Conservation (phyloP, 306 rosid species). For the barrel medic (Medicago truncatula) region DNA sequence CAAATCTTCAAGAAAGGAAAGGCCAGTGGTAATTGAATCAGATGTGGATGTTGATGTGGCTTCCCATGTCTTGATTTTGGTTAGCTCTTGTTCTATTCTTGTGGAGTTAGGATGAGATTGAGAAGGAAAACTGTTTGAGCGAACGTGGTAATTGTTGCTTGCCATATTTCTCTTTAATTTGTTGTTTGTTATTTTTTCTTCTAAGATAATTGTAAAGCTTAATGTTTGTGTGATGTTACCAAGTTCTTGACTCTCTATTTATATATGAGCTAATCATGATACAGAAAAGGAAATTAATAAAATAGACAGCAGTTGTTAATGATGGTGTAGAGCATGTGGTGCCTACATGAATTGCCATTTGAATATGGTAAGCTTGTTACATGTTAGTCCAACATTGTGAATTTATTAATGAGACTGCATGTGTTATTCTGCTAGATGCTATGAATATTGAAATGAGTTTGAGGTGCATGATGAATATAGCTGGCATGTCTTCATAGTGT, state of each 20-base stretch:
- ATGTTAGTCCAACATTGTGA: constrained; percentile 43
- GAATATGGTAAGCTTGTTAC: constrained; percentile 38
- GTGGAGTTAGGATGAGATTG: constrained; percentile 64
- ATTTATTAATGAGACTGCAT: constrained; percentile 16
- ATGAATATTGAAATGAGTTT: not conserved
- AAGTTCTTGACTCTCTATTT: constrained; percentile 25
- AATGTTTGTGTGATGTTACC: constrained; percentile 25
- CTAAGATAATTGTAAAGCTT: not conserved
- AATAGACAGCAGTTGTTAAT: not conserved
- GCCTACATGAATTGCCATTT: constrained; percentile 35
- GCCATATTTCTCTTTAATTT: constrained; percentile 46
- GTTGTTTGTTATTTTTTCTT: not conserved
- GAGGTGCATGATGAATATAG: constrained; percentile 17
- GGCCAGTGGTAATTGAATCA: constrained; percentile 42
- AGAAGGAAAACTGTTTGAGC: constrained; percentile 71
- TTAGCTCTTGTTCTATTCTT: constrained; percentile 58
- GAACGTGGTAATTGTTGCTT: constrained; percentile 41
- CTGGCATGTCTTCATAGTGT: constrained; percentile 40
- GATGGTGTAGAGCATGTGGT: constrained; percentile 51
- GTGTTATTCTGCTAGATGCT: constrained; percentile 19
- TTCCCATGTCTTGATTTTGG: constrained; percentile 51
- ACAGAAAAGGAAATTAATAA: not conserved
- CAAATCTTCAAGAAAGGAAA: constrained; percentile 54
- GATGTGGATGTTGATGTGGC: constrained; percentile 49
- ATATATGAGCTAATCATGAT: constrained; percentile 29